Evolutionary conservation across 2,329 filamentous ascomycete species (phyloP).

Genomic region (Exophiala xenobiotica): DNA sequence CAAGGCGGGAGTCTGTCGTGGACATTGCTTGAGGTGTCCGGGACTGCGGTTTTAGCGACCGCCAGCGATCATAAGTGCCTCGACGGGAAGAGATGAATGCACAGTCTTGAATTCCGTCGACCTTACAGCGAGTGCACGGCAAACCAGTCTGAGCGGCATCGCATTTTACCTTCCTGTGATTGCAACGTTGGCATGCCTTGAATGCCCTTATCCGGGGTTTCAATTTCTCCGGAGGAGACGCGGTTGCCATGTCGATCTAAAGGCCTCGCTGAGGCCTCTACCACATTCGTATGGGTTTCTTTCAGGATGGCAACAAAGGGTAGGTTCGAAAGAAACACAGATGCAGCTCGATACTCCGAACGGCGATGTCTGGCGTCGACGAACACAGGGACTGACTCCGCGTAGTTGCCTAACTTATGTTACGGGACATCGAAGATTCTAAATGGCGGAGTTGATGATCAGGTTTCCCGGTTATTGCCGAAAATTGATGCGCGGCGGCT

Average conservation of each 20-base stretch:
- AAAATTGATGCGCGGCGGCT: not conserved
- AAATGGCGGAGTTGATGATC: not conserved
- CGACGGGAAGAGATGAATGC: slow-evolving; percentile 12
- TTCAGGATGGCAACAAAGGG: too few species aligned
- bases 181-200: slow-evolving; percentile 19
- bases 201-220: slow-evolving; percentile 8
- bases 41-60: not conserved
- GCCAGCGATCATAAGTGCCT: slow-evolving; percentile 14
- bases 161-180: slow-evolving; percentile 15
- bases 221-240: not conserved
- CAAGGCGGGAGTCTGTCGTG: not conserved
- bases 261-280: too few species aligned
- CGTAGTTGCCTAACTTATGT: too few species aligned
- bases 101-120: slow-evolving; percentile 2
- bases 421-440: too few species aligned
- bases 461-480: not conserved
- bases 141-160: slow-evolving; percentile 12
- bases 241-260: not conserved
- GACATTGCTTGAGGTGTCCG: not conserved
- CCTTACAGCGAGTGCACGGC: slow-evolving; percentile 9
- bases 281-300: not conserved
- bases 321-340: too few species aligned
- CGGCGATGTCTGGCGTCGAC: too few species aligned
- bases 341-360: too few species aligned
- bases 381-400: too few species aligned